Evolutionary conservation across 2,329 filamentous ascomycete genomes (phyloP).

Genomic region (Amesomyces nigricolor): DNA sequence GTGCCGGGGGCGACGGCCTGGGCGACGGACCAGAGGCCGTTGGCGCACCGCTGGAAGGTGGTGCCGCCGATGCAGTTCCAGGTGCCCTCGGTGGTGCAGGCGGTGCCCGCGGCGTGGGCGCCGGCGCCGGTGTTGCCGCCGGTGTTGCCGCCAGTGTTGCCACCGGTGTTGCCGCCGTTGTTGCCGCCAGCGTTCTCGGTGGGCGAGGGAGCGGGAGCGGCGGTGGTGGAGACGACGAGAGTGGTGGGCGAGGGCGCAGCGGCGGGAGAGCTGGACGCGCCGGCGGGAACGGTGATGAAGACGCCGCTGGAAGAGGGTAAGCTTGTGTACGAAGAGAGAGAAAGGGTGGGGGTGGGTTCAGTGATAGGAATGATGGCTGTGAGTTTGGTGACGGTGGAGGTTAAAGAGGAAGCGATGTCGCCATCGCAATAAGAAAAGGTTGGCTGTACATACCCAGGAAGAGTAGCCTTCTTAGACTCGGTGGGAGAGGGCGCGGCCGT

Average conservation of each 20-base stretch:
- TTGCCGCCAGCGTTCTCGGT: conserved; percentile 7
- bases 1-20: conserved; percentile 43
- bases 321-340: background rate
- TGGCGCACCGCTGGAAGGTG: conserved; percentile 49
- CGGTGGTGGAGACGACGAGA: conserved; percentile 12
- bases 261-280: conserved; percentile 19
- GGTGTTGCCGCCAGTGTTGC: conserved; percentile 19
- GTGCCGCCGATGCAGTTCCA: conserved; percentile 46
- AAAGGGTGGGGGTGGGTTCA: no score
- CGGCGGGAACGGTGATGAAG: conserved; percentile 23
- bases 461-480: background rate
- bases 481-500: conserved; percentile 15
- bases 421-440: background rate
- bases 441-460: conserved; percentile 19
- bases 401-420: no score
- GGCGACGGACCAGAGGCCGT: conserved; percentile 40
- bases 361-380: background rate
- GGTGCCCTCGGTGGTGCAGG: conserved; percentile 43
- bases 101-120: conserved; percentile 35
- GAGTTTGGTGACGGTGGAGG: background rate
- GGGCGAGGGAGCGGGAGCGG: conserved; percentile 1
- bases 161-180: conserved; percentile 19
- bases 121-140: conserved; percentile 19
- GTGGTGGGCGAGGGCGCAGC: conserved; percentile 20
- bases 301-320: conserved; percentile 20